Conservation (phyloP, 108 stramenopile genomes). For the Cyclostephanos tholiformis region DNA sequence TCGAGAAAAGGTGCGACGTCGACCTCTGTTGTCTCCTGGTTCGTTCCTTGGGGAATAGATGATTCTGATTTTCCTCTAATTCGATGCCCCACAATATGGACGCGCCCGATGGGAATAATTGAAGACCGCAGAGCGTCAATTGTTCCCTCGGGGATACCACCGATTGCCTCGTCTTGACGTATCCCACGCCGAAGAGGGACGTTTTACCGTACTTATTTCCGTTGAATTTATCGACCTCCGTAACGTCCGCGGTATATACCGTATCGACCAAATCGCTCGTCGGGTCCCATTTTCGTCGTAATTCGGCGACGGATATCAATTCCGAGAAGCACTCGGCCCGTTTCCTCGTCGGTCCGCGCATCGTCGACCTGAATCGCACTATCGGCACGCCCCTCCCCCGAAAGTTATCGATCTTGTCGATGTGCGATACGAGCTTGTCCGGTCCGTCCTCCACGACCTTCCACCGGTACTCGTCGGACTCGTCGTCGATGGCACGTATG, state of each 20-base stretch:
- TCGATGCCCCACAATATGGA: conserved; percentile 51
- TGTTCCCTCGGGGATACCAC: conserved; percentile 54
- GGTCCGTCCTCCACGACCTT: conserved; percentile 38
- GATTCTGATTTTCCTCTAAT: conserved; percentile 41
- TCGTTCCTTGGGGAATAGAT: conserved; percentile 45
- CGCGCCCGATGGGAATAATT: conserved; percentile 43
- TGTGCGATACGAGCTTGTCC: conserved; percentile 32
- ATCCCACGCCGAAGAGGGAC: conserved; percentile 48
- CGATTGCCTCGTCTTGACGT: conserved; percentile 48
- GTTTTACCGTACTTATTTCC: conserved; percentile 32
- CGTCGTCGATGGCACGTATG: conserved; percentile 26
- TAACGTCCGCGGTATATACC: conserved; percentile 36
- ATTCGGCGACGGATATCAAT: conserved; percentile 17
- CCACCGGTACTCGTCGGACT: conserved; percentile 43
- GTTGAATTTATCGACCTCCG: conserved; percentile 23
- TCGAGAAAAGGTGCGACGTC: conserved; percentile 46
- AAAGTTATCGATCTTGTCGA: conserved; percentile 55
- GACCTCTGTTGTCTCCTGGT: conserved; percentile 32
- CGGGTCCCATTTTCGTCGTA: conserved; percentile 47
- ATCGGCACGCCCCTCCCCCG: conserved; percentile 35
- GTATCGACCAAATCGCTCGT: conserved; percentile 41
- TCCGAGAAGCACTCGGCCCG: conserved; percentile 40
- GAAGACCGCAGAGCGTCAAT: conserved; percentile 52
- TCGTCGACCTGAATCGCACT: conserved; percentile 39
- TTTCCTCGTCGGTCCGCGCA: conserved; percentile 37